Base-by-base conservation (phyloP, 768 basidiomycete genomes). In the Rhizopogon sp. region DNA sequence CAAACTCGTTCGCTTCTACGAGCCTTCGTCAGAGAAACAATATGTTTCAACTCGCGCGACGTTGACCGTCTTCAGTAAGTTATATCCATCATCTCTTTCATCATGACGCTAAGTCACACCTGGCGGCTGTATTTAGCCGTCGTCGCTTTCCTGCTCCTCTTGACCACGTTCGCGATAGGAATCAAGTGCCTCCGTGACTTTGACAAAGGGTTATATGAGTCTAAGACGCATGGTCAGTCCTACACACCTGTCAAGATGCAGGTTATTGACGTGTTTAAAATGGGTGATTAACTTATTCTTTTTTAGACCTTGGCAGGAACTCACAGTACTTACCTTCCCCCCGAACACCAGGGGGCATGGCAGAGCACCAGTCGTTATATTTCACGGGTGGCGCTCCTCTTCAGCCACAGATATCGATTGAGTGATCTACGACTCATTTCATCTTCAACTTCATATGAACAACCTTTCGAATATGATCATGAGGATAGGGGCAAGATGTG, bases 1-100 rank as follows among this genome's bases (percentile, higher is more conserved):
- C 69, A 93, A 93, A 64, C 78, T 93, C n/a, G 81, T 85, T 56
- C 84, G 91, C 20, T 89, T 93, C 73, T 93, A 88, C 65, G 72
- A 81, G 25, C 88, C 89, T 3, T 57, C 63, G 3, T 83, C 87
- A 6, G 59, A 68, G 44, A 60, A 40, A 1, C 74, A 78, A 58
- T 93, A 93, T 62, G 62, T 68, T 22, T 83, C 88, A n/a, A 92
- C 90, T 17, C 78, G 90, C 51, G 85, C 82, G 50, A 89, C 91
- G 7, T 73, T 93, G 11, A 90, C 90, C 4, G 77, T 83, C 31
- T 93, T 93, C 75, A 89, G 91, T 93, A 64, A 47, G 81, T 74
- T 28, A 9, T 31, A 11, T 49, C 25, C 3, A 55, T 13, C 33
- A 49, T n/a, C 10, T 11, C 3, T 28, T 6, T n/a, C 14, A 29